phyloP scores from a whole-genome alignment of 805 yeast genomes.

The Maudiozyma pseudohumilis region DNA sequence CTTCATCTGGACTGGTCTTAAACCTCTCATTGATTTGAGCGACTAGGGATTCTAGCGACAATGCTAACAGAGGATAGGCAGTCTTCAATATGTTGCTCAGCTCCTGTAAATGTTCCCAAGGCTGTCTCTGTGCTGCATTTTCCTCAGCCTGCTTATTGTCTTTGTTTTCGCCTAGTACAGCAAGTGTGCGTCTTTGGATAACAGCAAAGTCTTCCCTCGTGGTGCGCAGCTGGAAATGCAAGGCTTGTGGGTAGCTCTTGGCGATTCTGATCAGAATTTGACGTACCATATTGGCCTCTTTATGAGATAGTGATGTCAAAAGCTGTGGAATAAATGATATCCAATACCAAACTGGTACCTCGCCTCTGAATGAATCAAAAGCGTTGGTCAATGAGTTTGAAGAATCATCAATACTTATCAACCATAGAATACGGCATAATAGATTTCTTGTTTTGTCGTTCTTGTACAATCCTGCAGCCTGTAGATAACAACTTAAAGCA shows the following conservation, averaged over 20 bases:
- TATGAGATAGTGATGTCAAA: constrained; percentile 78
- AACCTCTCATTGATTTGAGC: constrained; percentile 92
- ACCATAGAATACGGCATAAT: constrained; percentile 85
- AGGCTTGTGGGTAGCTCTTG: constrained; percentile 92
- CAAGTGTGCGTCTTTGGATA: constrained; percentile 64
- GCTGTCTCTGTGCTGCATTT: constrained; percentile 43
- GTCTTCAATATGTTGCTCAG: constrained; percentile 93
- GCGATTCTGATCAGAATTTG: constrained; percentile 86
- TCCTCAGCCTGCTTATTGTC: constrained; percentile 11
- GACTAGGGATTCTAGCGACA: constrained; percentile 87
- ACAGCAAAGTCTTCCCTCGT: constrained; percentile 90
- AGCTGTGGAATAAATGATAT: constrained; percentile 93
- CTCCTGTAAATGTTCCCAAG: constrained; percentile 90
- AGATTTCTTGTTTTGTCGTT: constrained; percentile 83
- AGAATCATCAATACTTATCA: constrained; percentile 81
- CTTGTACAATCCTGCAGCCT: constrained; percentile 95
- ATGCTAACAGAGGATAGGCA: constrained; percentile 86
- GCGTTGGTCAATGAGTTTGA: constrained; percentile 75
- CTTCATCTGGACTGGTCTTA: constrained; percentile 91
- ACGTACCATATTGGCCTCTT: constrained; percentile 82
- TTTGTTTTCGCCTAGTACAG: constrained; percentile 31
- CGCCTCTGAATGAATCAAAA: constrained; percentile 87
- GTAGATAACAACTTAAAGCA: constrained; percentile 91
- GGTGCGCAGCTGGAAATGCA: constrained; percentile 91
- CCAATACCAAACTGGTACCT: constrained; percentile 99